Base-by-base conservation (phyloP, 176 grass and related monocot species). In the Avena sativa region DNA sequence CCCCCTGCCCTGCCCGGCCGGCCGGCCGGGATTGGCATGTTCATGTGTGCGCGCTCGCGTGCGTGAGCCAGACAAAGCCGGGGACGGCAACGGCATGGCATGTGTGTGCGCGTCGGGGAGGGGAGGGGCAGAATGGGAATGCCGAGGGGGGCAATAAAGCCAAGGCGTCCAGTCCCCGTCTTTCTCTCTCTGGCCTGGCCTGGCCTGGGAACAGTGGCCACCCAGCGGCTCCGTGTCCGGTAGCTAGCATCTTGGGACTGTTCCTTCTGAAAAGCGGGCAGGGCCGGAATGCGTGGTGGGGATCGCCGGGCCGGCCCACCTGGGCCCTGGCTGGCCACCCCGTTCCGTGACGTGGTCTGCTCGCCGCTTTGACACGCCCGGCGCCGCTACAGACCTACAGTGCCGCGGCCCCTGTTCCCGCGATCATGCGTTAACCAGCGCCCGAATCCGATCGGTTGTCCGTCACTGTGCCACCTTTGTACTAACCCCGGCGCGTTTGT, bases 211-310 rank as follows among this genome's bases (percentile, higher is more conserved):
- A 59, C 85, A 87, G 89, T 87, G 57, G 17, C 40, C 40, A 43
- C 57, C 57, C 49, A 7, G 26, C 85, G 83, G 46, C 32, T 34
- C 32, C 32, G 32, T 66, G 73, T 57, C 80, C 70, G 61, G 28
- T 88, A 76, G 76, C 86, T 77, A 65, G 44, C 72, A 57, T 68
- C 84, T 68, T 68, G 49, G 20, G 28, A 85, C 89, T 88, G 89
- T 85, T 88, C 81, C 79, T 43, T 88, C 89, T 91, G 89, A 91
- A 91, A 91, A 87, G 89, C 30, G 32, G 71, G 72, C 68, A 86
- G 85, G 71, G 78, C 53, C 85, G 85, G 88, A 72, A 89, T 40
- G 74, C 32, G 86, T 82, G 88, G 85, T 83, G 88, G 65, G 81
- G 91, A 32, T 2, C 16, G 36, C 48, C 61, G 86, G 81, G 69